Conservation (phyloP, 2,329 filamentous ascomycete species). For the Canariomyces notabilis region DNA sequence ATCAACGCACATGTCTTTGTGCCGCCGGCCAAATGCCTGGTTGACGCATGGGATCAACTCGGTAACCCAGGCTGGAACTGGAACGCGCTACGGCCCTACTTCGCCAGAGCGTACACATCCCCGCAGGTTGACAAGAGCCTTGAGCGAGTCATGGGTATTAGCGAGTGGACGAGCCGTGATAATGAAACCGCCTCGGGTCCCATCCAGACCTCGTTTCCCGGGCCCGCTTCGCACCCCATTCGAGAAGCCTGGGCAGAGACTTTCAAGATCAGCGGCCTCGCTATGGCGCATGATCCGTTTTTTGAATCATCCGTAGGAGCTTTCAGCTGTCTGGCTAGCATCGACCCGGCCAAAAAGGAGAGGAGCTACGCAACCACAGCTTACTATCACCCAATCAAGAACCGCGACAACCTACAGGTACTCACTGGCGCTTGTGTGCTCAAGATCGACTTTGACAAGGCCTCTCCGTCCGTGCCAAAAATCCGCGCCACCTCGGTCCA, state of each 20-base stretch:
- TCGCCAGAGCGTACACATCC: background rate
- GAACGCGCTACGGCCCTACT: background rate
- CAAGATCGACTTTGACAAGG: background rate
- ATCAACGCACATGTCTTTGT: background rate
- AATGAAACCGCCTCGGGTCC: background rate
- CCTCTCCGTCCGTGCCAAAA: background rate
- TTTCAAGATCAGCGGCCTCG: background rate
- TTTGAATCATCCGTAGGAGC: background rate
- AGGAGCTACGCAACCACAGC: background rate
- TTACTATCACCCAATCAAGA: background rate
- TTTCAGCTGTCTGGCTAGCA: background rate
- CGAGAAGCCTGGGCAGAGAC: background rate
- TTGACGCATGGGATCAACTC: background rate
- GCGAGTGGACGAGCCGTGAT: background rate
- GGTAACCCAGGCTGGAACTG: background rate
- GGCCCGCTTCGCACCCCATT: background rate
- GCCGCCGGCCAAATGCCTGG: background rate
- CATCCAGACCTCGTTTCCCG: background rate
- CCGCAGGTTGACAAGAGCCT: background rate
- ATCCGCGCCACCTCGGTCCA: background rate
- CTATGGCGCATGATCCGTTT: background rate
- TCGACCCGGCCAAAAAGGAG: background rate
- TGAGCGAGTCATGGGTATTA: background rate
- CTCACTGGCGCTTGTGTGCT: background rate
- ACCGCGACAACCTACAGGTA: background rate